Base-by-base conservation (phyloP, 495 filamentous ascomycete species). In the Aspergillus hancockii region DNA sequence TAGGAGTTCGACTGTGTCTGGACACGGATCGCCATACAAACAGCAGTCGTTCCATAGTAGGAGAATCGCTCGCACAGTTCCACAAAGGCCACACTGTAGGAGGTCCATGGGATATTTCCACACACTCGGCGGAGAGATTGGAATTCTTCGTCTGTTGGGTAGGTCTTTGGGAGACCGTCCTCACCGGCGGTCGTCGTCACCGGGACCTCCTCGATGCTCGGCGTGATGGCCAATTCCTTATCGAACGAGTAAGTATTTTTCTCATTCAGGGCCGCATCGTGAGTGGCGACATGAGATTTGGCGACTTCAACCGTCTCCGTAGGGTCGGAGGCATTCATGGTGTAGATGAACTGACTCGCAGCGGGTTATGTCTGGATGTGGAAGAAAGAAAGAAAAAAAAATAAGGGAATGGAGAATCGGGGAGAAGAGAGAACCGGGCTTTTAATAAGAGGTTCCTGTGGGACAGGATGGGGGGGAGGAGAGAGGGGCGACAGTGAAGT, bases 51-150 rank as follows among this genome's bases (percentile, higher is more conserved):
- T 54, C 89, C 90, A 67, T 91, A 91, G 76, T 89, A 92, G 9
- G 86, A 88, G 74, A 91, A 90, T 36, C 89, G 86, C 76, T 93
- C 90, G 74, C 84, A 88, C 57, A 91, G 69, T 72, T 93, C 90
- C 50, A 90, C 82, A 62, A 91, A 86, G 21, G 86, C 88, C 54
- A 93, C 81, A 22, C 85, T 87, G 65, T 84, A 92, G 8, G 81
- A 79, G 14, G 73, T 81, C 77, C 77, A 86, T 19, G 86, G 88
- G 30, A 93, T 79, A 36, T 75, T 77, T 43, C 83, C 89, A 14
- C 88, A 75, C 1, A 92, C 79, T 40, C 89, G 84, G 23, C 81
- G 84, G 8, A 92, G 79, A 0, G 81, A 84, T 0, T 68, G 59
- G 47, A 88, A 65, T 52, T 92, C 74, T 36, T 87, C 82, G 1